Evolutionary conservation across 306 rosid genomes (phyloP).

Genomic region (Casuarina equisetifolia): DNA sequence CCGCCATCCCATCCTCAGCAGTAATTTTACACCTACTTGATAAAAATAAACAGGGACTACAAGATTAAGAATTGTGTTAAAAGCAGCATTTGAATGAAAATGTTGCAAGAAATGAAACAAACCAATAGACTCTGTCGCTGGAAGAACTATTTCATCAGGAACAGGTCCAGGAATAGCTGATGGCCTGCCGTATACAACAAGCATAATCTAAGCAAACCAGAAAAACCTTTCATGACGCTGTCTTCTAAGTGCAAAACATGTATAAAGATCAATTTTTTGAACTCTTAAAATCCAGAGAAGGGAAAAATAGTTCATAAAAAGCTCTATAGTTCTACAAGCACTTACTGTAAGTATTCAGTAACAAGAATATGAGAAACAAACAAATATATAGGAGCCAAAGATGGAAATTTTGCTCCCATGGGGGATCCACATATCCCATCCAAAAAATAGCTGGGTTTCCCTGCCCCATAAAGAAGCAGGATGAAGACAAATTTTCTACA

Average conservation of each 20-base stretch:
- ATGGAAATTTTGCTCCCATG: too few species aligned
- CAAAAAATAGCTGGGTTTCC: too few species aligned
- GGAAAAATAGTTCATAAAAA: neutral
- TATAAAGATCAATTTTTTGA: neutral
- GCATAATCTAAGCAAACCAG: slow-evolving; percentile 13
- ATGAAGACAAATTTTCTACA: too few species aligned
- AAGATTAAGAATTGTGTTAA: slow-evolving; percentile 12
- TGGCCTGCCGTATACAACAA: slow-evolving; percentile 55
- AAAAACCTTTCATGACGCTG: slow-evolving; percentile 21
- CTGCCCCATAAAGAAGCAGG: too few species aligned
- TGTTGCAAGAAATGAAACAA: slow-evolving; percentile 29
- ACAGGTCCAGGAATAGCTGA: slow-evolving; percentile 94
- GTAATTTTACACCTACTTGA: slow-evolving; percentile 73
- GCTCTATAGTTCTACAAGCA: neutral
- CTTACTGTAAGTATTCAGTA: neutral
- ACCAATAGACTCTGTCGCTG: slow-evolving; percentile 91
- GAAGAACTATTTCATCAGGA: slow-evolving; percentile 89
- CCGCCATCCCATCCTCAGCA: slow-evolving; percentile 98
- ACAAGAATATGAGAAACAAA: neutral
- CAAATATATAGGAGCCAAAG: neutral
- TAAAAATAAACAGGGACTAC: slow-evolving; percentile 23
- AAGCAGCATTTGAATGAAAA: slow-evolving; percentile 12
- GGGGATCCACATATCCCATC: too few species aligned
- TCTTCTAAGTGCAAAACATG: slow-evolving; percentile 3
- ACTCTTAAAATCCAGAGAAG: neutral